Conservation (phyloP, 108 stramenopile species). For the Pseudonitzschia delicatissima region DNA sequence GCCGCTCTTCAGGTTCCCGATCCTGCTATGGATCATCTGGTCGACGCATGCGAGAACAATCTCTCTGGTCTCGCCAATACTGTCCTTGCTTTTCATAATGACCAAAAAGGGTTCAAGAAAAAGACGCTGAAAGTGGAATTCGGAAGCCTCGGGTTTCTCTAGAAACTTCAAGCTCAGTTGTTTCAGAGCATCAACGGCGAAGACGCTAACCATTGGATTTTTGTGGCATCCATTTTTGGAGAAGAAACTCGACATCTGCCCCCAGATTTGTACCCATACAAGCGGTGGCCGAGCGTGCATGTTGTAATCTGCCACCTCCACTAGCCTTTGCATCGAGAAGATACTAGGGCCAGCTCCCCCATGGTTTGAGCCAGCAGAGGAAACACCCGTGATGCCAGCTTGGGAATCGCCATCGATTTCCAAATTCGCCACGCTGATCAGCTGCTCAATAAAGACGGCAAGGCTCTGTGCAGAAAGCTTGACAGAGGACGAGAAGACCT, state of each 20-base stretch:
- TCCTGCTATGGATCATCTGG: conserved; percentile 77
- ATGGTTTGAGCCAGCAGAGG: conserved; percentile 39
- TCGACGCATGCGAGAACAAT: conserved; percentile 81
- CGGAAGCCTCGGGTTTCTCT: conserved; percentile 93
- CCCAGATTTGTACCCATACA: conserved; percentile 97
- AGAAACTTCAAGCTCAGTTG: conserved; percentile 98
- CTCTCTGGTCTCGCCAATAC: conserved; percentile 73
- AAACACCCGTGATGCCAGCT: conserved; percentile 53
- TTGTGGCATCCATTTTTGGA: conserved; percentile 88
- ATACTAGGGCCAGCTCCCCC: conserved; percentile 81
- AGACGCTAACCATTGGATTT: conserved; percentile 93
- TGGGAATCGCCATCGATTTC: conserved; percentile 85
- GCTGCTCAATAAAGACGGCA: conserved; percentile 83
- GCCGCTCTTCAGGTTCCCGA: conserved; percentile 84
- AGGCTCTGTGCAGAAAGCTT: conserved; percentile 81
- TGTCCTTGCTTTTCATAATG: conserved; percentile 70
- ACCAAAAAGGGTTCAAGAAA: conserved; percentile 91
- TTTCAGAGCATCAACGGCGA: conserved; percentile 95
- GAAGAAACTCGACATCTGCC: conserved; percentile 89
- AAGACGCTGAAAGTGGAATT: conserved; percentile 96
- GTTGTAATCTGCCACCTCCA: conserved; percentile 99
- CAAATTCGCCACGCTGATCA: conserved; percentile 80
- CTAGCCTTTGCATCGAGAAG: conserved; percentile 94
- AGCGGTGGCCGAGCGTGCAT: conserved; percentile 91
- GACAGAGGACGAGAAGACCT: conserved; percentile 86